Conservation (phyloP, 345 rosid genomes). For the Rhizophora mangle region DNA sequence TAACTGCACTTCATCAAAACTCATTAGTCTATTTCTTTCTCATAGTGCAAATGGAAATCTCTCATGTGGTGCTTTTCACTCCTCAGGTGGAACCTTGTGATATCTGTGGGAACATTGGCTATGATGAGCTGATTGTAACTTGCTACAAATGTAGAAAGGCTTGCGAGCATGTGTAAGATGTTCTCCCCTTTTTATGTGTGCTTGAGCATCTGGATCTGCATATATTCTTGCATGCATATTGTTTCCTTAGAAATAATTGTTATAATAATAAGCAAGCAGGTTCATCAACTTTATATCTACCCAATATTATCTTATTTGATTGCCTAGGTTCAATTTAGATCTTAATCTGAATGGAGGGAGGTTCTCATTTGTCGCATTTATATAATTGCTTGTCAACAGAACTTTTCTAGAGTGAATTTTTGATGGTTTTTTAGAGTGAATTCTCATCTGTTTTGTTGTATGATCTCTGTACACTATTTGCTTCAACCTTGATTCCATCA, state of each 20-base stretch:
- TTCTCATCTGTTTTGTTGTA: not conserved
- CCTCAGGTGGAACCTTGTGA: slow-evolving; percentile 38
- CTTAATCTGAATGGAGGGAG: not conserved
- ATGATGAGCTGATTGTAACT: slow-evolving; percentile 22
- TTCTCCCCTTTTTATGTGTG: slow-evolving; percentile 4
- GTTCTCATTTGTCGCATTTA: not conserved
- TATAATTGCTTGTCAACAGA: not conserved
- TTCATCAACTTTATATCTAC: not conserved
- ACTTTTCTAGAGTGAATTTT: not conserved
- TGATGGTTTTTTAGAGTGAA: not conserved
- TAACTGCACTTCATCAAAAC: no score
- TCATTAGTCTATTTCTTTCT: no score
- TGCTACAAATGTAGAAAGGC: slow-evolving; percentile 41
- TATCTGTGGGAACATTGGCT: slow-evolving; percentile 44
- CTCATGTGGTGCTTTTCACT: not conserved
- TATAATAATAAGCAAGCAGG: not conserved
- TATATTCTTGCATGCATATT: not conserved
- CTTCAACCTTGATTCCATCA: not conserved
- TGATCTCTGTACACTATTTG: not conserved
- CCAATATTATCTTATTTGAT: not conserved
- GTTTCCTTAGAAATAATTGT: not conserved
- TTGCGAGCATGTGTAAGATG: slow-evolving; percentile 49
- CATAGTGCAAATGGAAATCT: no score
- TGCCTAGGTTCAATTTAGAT: not conserved
- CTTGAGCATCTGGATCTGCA: not conserved